Conservation (phyloP, 2,329 filamentous ascomycete species). For the Mollisiaceae sp. region DNA sequence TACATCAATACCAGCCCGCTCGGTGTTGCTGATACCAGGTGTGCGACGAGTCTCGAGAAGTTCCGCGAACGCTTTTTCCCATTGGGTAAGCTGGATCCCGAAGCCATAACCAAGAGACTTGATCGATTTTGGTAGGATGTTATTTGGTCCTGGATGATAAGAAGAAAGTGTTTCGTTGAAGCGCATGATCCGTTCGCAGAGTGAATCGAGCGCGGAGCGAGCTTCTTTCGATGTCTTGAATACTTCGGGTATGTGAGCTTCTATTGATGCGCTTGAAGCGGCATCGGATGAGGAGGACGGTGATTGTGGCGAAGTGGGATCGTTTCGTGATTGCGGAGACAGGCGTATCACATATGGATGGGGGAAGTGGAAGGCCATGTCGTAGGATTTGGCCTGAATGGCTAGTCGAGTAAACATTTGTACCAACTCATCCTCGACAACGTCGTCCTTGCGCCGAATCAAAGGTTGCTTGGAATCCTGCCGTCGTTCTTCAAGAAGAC, state of each 20-base stretch:
- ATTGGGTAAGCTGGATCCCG: conserved; percentile 56
- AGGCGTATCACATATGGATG: conserved; percentile 64
- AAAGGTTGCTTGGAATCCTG: conserved; percentile 48
- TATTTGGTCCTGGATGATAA: conserved; percentile 50
- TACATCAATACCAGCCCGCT: conserved; percentile 64
- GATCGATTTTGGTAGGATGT: conserved; percentile 49
- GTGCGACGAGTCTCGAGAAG: conserved; percentile 55
- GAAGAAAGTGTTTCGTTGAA: conserved; percentile 62
- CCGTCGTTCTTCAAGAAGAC: conserved; percentile 58
- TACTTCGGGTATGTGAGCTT: conserved; percentile 33
- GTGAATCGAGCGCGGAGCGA: conserved; percentile 59
- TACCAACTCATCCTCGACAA: conserved; percentile 56
- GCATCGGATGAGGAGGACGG: conserved; percentile 51
- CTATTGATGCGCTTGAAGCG: conserved; percentile 29
- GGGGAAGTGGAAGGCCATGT: conserved; percentile 71
- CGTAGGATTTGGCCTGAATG: conserved; percentile 70
- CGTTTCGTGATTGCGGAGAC: conserved; percentile 43
- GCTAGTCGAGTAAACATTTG: conserved; percentile 68
- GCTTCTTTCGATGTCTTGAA: conserved; percentile 61
- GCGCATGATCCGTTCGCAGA: conserved; percentile 61
- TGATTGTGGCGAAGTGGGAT: conserved; percentile 36
- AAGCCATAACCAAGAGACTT: conserved; percentile 46
- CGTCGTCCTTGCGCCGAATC: conserved; percentile 30
- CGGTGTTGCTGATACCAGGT: conserved; percentile 54
- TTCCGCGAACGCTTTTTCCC: conserved; percentile 61